phyloP scores from a whole-genome alignment of 164 flowering plant species.

The Piper longum region DNA sequence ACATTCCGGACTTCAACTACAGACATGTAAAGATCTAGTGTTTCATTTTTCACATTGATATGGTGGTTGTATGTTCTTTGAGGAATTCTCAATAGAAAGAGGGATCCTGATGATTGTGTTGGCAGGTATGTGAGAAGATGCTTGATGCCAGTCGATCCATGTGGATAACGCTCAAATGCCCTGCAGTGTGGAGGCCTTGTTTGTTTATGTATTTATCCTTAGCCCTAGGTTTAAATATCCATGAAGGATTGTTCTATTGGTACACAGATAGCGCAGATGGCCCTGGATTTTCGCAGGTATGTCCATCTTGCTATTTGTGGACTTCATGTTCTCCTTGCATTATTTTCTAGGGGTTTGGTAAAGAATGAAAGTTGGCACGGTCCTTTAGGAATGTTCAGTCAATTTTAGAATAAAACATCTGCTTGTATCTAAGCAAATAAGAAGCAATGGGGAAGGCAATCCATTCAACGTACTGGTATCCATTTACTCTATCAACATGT shows the following conservation, averaged over 20 bases:
- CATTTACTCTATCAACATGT: too few relatives aligned
- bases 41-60: not conserved
- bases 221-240: slow-evolving; percentile 55
- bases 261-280: slow-evolving; percentile 65
- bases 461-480: too few relatives aligned
- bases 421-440: too few relatives aligned
- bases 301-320: not conserved
- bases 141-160: slow-evolving; percentile 57
- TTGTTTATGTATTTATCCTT: slow-evolving; percentile 77
- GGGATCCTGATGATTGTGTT: not conserved
- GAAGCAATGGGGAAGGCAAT: too few relatives aligned
- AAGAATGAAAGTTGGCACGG: too few relatives aligned
- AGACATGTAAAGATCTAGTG: slow-evolving; percentile 34
- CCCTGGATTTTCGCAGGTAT: slow-evolving; percentile 86
- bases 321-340: not conserved
- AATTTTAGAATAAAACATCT: too few relatives aligned
- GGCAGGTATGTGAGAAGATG: slow-evolving; percentile 56
- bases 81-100: not conserved
- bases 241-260: slow-evolving; percentile 95
- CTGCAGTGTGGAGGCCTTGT: slow-evolving; percentile 89
- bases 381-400: not conserved
- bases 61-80: not conserved
- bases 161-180: slow-evolving; percentile 65
- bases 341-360: not conserved
- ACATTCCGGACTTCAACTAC: slow-evolving; percentile 37